Percentiles rank a stretch among this genome's conserved stretches.
phyloP scores from a whole-genome alignment of 2,329 filamentous ascomycete species.

The Pseudocercospora fijiensis region DNA sequence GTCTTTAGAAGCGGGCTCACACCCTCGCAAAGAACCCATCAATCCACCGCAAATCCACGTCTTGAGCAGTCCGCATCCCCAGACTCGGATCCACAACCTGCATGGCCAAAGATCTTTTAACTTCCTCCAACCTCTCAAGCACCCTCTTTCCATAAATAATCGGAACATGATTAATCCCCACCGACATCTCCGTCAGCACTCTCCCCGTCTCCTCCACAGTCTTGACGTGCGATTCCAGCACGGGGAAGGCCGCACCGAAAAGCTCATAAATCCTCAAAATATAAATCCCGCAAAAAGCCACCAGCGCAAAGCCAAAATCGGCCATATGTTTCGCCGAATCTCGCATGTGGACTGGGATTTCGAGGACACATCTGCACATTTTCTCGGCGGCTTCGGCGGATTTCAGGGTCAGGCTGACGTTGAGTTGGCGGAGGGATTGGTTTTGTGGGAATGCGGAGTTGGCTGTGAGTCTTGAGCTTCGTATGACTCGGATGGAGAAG shows the following conservation, averaged over 20 bases:
- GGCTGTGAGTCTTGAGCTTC: background rate
- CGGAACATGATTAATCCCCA: conserved; percentile 10
- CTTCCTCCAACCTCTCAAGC: background rate
- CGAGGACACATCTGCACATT: conserved; percentile 8
- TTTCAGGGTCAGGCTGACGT: conserved; percentile 8
- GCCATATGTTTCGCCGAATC: conserved; percentile 10
- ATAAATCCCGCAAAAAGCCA: conserved; percentile 11
- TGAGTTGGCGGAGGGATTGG: background rate
- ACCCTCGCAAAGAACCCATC: background rate
- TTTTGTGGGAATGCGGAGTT: background rate
- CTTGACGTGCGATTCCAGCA: conserved; percentile 1
- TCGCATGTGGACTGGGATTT: background rate
- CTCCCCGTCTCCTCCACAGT: conserved; percentile 7
- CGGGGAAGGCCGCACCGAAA: background rate
- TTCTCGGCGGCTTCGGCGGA: conserved; percentile 9
- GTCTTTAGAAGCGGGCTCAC: background rate
- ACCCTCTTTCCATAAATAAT: conserved; percentile 3
- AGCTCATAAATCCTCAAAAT: conserved; percentile 11
- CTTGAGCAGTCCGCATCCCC: background rate
- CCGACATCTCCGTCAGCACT: conserved; percentile 3
- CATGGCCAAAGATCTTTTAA: background rate
- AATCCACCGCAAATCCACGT: background rate
- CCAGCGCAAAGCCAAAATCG: conserved; percentile 10
- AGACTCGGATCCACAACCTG: background rate
- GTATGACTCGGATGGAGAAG: conserved; percentile 9